Conservation (phyloP, 306 rosid species). For the Begonia loranthoides region DNA sequence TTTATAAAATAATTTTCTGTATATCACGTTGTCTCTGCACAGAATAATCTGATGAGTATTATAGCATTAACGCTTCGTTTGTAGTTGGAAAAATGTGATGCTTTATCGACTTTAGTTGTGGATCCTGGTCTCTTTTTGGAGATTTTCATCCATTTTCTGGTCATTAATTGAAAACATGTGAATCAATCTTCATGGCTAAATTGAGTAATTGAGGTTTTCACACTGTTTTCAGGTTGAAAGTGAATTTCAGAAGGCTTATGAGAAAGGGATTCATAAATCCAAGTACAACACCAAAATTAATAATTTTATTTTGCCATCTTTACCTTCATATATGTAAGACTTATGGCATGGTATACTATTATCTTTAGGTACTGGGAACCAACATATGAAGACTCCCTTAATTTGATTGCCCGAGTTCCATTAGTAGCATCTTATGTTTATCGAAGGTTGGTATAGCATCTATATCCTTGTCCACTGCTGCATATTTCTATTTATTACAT, state of each 20-base stretch:
- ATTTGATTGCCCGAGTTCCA: slow-evolving; percentile 86
- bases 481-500: not conserved
- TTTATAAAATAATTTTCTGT: too few species aligned
- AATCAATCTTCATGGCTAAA: too few species aligned
- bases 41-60: too few species aligned
- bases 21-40: too few species aligned
- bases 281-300: slow-evolving; percentile 27
- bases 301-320: slow-evolving; percentile 2
- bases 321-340: slow-evolving; percentile 15
- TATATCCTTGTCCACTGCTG: slow-evolving; percentile 2
- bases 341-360: slow-evolving; percentile 5
- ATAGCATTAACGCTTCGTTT: too few species aligned
- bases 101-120: too few species aligned
- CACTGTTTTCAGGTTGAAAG: slow-evolving; percentile 63
- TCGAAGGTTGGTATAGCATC: slow-evolving; percentile 49
- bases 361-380: slow-evolving; percentile 93
- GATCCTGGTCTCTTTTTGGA: too few species aligned
- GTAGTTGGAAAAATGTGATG: too few species aligned
- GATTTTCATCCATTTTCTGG: too few species aligned
- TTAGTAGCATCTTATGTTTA: slow-evolving; percentile 83
- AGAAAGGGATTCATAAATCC: slow-evolving; percentile 66
- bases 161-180: too few species aligned
- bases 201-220: too few species aligned
- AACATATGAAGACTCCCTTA: slow-evolving; percentile 83
- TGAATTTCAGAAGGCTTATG: slow-evolving; percentile 86